phyloP scores from a whole-genome alignment of 1,284 basidiomycete genomes.

The Sanghuangporus sanghuang region DNA sequence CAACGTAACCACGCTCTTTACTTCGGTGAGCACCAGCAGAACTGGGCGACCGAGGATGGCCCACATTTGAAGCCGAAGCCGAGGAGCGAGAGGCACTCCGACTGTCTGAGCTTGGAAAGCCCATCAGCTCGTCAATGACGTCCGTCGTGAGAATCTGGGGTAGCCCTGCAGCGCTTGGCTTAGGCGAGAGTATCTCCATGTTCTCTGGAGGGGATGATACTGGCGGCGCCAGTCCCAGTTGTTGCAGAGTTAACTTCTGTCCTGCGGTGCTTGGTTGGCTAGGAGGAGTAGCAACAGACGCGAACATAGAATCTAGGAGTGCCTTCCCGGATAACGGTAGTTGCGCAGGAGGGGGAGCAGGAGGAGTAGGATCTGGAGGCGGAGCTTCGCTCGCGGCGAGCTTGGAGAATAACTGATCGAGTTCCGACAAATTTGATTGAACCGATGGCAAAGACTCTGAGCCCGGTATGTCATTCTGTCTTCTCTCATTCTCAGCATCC shows the following conservation, averaged over 20 bases:
- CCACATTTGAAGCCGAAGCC: conserved; percentile 8
- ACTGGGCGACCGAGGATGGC: conserved; percentile 7
- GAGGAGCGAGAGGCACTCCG: conserved; percentile 14
- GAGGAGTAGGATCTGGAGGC: conserved; percentile 5
- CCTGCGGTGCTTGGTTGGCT: neutral
- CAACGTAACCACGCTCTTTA: conserved; percentile 14
- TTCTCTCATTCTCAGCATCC: neutral
- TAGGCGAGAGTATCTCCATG: conserved; percentile 17
- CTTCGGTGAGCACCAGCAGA: conserved; percentile 11
- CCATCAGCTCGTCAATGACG: conserved; percentile 18
- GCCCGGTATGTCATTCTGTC: no score
- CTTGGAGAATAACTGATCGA: conserved; percentile 61
- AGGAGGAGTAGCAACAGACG: conserved; percentile 18
- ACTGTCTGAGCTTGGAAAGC: conserved; percentile 10
- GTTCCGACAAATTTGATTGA: conserved; percentile 36
- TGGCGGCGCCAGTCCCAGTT: conserved; percentile 2
- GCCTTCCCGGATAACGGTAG: conserved; percentile 19
- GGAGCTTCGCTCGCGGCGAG: conserved; percentile 26
- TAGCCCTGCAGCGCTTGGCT: conserved; percentile 15
- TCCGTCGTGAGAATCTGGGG: conserved; percentile 17
- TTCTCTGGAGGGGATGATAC: conserved; percentile 8
- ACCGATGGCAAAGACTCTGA: conserved; percentile 16
- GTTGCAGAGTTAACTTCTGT: conserved; percentile 8
- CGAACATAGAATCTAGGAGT: conserved; percentile 25
- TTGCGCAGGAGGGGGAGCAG: neutral